Conservation (phyloP, 1,284 basidiomycete species). For the Austroboletus rostrupii region DNA sequence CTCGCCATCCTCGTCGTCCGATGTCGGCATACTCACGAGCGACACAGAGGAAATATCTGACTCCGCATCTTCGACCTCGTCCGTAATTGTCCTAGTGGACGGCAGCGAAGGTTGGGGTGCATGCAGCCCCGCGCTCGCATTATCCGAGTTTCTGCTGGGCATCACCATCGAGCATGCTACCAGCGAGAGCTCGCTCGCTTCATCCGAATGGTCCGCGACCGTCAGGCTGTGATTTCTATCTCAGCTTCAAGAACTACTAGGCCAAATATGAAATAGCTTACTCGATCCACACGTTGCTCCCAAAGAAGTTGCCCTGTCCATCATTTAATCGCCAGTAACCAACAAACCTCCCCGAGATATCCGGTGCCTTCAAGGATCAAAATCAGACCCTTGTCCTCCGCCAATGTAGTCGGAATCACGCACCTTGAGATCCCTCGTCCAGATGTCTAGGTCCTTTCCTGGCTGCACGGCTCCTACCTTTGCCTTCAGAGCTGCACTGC, state of each 20-base stretch:
- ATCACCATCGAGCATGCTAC: conserved; percentile 72
- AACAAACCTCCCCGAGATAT: conserved; percentile 64
- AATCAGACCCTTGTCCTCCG: conserved; percentile 4
- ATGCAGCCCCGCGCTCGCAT: conserved; percentile 3
- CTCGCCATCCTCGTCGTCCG: conserved; percentile 45
- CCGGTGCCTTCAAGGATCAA: conserved; percentile 53
- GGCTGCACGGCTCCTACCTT: conserved; percentile 52
- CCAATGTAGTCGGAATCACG: conserved; percentile 1
- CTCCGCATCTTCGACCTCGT: conserved; percentile 47
- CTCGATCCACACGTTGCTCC: conserved; percentile 75
- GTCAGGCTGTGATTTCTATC: conserved; percentile 46
- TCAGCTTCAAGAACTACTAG: conserved; percentile 1
- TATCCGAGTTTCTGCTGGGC: conserved; percentile 42
- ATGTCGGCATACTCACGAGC: conserved; percentile 55
- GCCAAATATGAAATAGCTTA: conserved; percentile 30
- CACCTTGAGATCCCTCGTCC: conserved; percentile 72
- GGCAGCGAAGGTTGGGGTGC: conserved; percentile 15
- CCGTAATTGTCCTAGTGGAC: conserved; percentile 38
- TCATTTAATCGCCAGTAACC: conserved; percentile 73
- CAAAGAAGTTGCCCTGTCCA: conserved; percentile 57
- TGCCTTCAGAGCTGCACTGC: conserved; percentile 31
- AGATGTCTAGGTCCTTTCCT: conserved; percentile 59
- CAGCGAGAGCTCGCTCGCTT: conserved; percentile 46
- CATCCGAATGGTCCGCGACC: conserved; percentile 46
- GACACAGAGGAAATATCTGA: conserved; percentile 57